Evolutionary conservation across 305 asterid genomes (phyloP).

Genomic region (Ruellia speciosa): DNA sequence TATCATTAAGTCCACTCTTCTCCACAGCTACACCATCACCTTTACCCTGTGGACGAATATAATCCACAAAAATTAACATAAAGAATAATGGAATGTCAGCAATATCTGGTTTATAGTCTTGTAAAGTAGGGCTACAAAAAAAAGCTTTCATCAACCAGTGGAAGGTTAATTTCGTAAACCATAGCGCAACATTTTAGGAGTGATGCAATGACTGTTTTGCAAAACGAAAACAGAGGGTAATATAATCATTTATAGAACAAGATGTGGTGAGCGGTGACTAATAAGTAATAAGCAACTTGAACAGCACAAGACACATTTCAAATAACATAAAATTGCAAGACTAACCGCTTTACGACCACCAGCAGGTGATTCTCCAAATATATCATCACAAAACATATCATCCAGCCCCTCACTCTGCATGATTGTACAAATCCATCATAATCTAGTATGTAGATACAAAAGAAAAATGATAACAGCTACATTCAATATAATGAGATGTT

Average conservation of each 20-base stretch:
- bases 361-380: conserved; percentile 96
- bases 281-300: no score
- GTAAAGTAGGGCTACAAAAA: no score
- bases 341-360: conserved; percentile 70
- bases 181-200: no score
- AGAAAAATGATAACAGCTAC: not conserved
- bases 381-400: conserved; percentile 94
- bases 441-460: not conserved
- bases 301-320: no score
- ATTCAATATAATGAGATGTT: no score
- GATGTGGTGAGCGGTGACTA: no score
- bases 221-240: no score
- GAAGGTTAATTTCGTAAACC: no score
- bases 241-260: no score
- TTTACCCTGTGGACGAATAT: conserved; percentile 50
- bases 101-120: no score
- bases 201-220: no score
- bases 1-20: conserved; percentile 75
- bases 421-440: conserved; percentile 15
- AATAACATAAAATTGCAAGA: conserved; percentile 10
- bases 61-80: conserved; percentile 4
- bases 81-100: conserved; percentile 6
- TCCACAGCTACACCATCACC: conserved; percentile 67
- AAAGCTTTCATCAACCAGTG: no score
- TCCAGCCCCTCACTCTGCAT: conserved; percentile 81